Percentiles rank a stretch among this genome's conserved stretches.
Conservation (phyloP, 768 basidiomycete species). For the Lactarius indigo region DNA sequence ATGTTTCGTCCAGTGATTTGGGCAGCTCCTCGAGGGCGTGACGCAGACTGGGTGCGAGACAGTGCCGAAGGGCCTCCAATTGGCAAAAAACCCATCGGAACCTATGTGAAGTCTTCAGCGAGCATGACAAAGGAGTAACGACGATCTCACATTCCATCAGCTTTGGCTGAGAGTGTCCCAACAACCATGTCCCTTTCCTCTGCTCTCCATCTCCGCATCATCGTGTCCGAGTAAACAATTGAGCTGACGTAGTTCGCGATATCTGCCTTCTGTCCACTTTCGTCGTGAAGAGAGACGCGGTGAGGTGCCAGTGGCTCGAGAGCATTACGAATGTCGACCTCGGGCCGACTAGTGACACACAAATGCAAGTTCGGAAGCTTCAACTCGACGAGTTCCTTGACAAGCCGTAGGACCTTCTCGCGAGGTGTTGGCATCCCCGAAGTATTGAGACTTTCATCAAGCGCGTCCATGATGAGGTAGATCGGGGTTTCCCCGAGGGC, state of each 20-base stretch:
- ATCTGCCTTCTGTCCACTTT: background rate
- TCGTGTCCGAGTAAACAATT: background rate
- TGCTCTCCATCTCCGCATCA: background rate
- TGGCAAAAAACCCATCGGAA: constrained; percentile 1
- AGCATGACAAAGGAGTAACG: background rate
- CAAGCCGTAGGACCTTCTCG: background rate
- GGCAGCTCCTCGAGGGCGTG: background rate
- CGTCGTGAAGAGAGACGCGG: background rate
- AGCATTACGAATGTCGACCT: background rate
- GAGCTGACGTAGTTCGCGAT: background rate
- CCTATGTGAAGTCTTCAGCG: background rate
- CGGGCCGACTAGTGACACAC: background rate
- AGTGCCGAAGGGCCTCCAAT: background rate
- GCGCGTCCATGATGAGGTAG: background rate
- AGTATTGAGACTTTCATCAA: background rate
- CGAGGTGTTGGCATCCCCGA: background rate
- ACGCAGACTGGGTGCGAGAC: background rate
- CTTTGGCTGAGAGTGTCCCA: background rate
- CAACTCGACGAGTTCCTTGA: background rate
- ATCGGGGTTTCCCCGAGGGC: background rate
- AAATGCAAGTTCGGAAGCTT: background rate
- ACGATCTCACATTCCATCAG: background rate
- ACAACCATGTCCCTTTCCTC: background rate
- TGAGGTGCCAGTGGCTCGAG: background rate
- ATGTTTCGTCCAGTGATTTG: background rate